Base-by-base conservation (phyloP, 2,329 filamentous ascomycete species). In the Fusarium tanahbumbuense region DNA sequence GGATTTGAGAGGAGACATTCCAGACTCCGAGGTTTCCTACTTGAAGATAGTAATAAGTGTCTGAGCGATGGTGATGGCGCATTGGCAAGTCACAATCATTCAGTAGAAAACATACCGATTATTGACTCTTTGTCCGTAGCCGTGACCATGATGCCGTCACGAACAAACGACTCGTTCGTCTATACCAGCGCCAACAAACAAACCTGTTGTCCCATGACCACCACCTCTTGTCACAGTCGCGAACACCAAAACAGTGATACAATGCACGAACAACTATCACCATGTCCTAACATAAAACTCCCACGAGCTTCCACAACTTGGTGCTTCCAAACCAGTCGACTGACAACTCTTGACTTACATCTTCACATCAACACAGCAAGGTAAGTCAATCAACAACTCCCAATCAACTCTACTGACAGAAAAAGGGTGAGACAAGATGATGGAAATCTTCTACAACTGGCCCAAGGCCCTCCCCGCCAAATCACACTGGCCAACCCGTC, bases 391-490 rank as follows among this genome's bases (percentile, higher is more conserved):
- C 41, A 28, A 13, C 32, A 6, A 12, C 13, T 11, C 11, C 16
- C 18, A 5, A 32, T 7, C 8, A n/a, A 50, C 8, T 18, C 10
- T 1, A 56, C 15, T 18, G 32, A 18, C 20, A 61, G 7, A 18
- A 27, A 20, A 16, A 11, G 11, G 40, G 56, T 47, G 47, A 65
- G 54, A 28, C 57, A 45, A 22, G 15, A 64, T 67, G 56, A 4
- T 28, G 34, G 18, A 37, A 5, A 2, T 27, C 8, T 25, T 45
- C 20, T n/a, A 8, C 16, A 18, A 37, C 42, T 67, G 46, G 40
- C 57, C 64, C 2, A 25, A 6, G 8, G 46, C 34, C 0, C 62
- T 70, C 0, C 61, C 56, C 1, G 34, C 50, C 7, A 64, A 64
- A 11, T 23, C 34, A 2, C 40, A 47, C n/a, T n/a, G 27, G 7